Conservation (phyloP, 805 yeast species). For the Yarrowia sp. region DNA sequence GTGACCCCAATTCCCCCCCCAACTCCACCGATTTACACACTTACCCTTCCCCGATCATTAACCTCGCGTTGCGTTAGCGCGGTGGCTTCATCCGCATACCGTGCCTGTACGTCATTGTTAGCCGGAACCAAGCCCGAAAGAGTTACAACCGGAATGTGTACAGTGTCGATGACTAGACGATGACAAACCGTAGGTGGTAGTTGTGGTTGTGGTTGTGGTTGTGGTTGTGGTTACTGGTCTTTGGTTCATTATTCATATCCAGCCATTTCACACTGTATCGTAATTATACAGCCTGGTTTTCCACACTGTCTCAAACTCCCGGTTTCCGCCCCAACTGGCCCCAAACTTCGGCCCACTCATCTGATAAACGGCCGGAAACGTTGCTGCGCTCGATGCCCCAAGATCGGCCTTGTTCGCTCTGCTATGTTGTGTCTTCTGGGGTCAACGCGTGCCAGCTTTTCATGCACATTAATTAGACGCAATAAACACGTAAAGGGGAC, state of each 20-base stretch:
- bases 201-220: no score
- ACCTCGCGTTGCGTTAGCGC: not conserved
- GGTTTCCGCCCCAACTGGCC: no score
- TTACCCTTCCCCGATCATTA: not conserved
- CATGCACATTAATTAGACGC: conserved; percentile 20
- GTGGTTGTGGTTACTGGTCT: not conserved
- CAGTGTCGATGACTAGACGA: no score
- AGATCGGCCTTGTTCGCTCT: not conserved
- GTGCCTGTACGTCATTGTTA: not conserved
- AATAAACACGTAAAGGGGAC: not conserved
- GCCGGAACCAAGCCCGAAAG: not conserved
- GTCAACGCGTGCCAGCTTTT: not conserved
- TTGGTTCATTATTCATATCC: no score
- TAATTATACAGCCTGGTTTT: no score
- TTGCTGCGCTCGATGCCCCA: no score
- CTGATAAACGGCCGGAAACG: no score
- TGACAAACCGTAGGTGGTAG: no score
- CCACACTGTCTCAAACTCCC: no score
- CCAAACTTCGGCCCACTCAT: no score
- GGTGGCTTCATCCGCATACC: not conserved
- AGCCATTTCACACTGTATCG: no score
- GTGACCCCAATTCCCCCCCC: not conserved
- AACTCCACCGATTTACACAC: not conserved
- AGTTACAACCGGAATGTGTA: not conserved
- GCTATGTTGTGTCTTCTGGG: not conserved